phyloP scores from a whole-genome alignment of 108 stramenopile genomes.

The Skeletonema marinoi region DNA sequence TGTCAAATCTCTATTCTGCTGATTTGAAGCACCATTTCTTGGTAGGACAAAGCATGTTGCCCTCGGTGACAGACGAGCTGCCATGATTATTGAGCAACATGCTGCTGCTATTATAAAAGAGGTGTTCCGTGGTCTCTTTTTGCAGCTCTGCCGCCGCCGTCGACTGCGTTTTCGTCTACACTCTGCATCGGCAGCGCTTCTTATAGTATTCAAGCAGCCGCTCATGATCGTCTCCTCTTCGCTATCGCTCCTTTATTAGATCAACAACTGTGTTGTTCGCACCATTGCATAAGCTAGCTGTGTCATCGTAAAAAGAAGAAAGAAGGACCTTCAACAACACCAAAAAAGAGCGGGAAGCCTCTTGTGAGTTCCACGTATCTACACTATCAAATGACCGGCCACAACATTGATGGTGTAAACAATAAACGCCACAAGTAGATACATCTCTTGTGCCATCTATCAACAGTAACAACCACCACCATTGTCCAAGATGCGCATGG shows the following conservation, averaged over 20 bases:
- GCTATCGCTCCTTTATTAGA: too few relatives aligned
- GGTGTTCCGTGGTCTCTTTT: not conserved
- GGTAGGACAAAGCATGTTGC: not conserved
- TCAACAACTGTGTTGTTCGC: too few relatives aligned
- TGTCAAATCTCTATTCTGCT: not conserved
- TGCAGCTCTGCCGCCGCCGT: not conserved
- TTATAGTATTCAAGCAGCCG: not conserved
- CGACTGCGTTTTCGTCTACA: not conserved
- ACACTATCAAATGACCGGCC: too few relatives aligned
- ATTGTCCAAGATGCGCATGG: constrained; percentile 50
- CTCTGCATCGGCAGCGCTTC: not conserved
- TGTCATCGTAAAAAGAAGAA: too few relatives aligned
- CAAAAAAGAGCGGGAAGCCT: too few relatives aligned
- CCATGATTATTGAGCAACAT: not conserved
- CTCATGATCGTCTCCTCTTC: not conserved
- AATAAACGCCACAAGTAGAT: too few relatives aligned
- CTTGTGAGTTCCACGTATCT: too few relatives aligned
- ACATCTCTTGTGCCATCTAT: not conserved
- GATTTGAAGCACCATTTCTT: not conserved
- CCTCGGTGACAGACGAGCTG: not conserved
- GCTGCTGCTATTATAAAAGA: not conserved
- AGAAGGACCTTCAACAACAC: too few relatives aligned
- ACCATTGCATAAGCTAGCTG: too few relatives aligned
- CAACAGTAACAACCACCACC: not conserved
- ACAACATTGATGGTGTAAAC: too few relatives aligned